Percentiles rank a stretch among this genome's conserved stretches.
phyloP scores from a whole-genome alignment of 2,329 filamentous ascomycete genomes.

The Alternaria arbusti region DNA sequence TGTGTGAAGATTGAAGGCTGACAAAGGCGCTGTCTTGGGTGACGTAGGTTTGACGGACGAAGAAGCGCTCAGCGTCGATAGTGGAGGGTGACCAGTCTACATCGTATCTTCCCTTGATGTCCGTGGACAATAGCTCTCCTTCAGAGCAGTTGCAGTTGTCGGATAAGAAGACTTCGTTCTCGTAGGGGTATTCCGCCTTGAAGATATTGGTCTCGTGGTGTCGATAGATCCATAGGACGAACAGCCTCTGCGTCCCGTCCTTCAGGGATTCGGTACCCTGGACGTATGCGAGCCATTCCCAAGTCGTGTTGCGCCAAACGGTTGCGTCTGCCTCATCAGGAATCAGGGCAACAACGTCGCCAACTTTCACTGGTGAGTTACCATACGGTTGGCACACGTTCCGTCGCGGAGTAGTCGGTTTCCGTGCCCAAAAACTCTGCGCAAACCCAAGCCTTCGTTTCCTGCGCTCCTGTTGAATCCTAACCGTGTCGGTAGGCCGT shows the following conservation, averaged over 20 bases:
- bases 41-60: conserved; percentile 74
- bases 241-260: conserved; percentile 55
- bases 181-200: conserved; percentile 70
- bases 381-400: conserved; percentile 8
- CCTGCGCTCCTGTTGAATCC: conserved; percentile 10
- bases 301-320: conserved; percentile 62
- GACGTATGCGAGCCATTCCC: conserved; percentile 75
- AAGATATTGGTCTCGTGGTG: conserved; percentile 74
- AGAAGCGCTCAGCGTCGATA: conserved; percentile 57
- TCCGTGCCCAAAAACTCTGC: neutral
- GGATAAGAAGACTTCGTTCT: conserved; percentile 77
- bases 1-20: conserved; percentile 62
- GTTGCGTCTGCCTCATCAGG: conserved; percentile 56
- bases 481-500: conserved; percentile 12
- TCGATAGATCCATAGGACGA: conserved; percentile 77
- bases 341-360: conserved; percentile 58
- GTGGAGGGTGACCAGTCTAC: conserved; percentile 64
- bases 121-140: conserved; percentile 57
- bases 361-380: conserved; percentile 41
- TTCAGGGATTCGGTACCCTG: conserved; percentile 53
- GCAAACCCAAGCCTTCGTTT: conserved; percentile 26
- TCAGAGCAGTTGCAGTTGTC: conserved; percentile 75
- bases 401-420: neutral
- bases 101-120: conserved; percentile 64
- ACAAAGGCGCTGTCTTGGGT: conserved; percentile 67